A percentile compares a stretch with the other conserved stretches of the same genome.
phyloP scores from a whole-genome alignment of 2,329 filamentous ascomycete genomes.

The Pseudopithomyces chartarum region DNA sequence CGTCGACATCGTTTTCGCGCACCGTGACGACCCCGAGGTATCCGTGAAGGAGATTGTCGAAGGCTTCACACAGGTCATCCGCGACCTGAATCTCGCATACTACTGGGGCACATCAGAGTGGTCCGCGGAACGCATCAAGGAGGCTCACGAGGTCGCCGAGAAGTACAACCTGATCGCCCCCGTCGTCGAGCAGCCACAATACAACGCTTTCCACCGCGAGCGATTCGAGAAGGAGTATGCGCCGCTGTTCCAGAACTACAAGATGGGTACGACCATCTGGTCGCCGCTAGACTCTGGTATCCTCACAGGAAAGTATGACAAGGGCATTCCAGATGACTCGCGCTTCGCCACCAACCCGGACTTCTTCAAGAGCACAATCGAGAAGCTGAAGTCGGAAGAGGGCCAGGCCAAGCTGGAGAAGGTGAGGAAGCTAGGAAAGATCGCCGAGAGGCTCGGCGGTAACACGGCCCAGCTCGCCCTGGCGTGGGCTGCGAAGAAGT shows the following conservation, averaged over 20 bases:
- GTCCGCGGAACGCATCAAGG: constrained; percentile 63
- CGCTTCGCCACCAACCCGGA: constrained; percentile 64
- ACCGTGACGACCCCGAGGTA: constrained; percentile 62
- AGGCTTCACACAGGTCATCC: constrained; percentile 56
- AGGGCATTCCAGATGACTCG: constrained; percentile 65
- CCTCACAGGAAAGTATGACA: constrained; percentile 68
- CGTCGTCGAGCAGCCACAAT: constrained; percentile 61
- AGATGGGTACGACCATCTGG: constrained; percentile 64
- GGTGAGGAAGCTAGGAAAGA: constrained; percentile 59
- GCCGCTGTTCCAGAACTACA: constrained; percentile 61
- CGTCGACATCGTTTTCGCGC: constrained; percentile 68
- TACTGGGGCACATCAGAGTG: constrained; percentile 62
- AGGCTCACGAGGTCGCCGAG: constrained; percentile 64
- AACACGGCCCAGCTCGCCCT: constrained; percentile 59
- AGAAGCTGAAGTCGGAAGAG: constrained; percentile 55
- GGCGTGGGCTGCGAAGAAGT: constrained; percentile 64
- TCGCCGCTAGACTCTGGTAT: constrained; percentile 61
- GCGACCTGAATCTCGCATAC: constrained; percentile 62
- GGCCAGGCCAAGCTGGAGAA: constrained; percentile 61
- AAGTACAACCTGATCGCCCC: constrained; percentile 66
- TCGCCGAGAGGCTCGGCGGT: constrained; percentile 56
- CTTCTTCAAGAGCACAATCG: constrained; percentile 62
- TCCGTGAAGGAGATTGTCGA: constrained; percentile 68
- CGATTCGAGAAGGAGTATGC: constrained; percentile 66
- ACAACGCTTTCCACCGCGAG: constrained; percentile 66